phyloP scores from a whole-genome alignment of 441 rosid genomes.

The Arabidopsis lyrata region DNA sequence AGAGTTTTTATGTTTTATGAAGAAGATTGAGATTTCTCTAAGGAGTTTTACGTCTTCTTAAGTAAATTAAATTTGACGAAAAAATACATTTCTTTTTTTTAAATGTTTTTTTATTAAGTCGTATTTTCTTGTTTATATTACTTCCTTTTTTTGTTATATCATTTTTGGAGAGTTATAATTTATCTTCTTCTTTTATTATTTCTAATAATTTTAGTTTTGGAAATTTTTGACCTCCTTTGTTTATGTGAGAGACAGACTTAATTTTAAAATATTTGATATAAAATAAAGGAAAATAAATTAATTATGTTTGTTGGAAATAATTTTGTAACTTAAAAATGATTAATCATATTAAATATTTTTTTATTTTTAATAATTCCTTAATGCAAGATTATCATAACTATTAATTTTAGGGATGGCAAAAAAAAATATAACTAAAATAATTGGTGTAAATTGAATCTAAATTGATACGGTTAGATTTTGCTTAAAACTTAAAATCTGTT shows the following conservation, averaged over 20 bases:
- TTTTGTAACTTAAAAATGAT: background rate
- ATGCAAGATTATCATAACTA: background rate
- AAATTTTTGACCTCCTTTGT: background rate
- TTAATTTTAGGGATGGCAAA: background rate
- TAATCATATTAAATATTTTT: too few species aligned
- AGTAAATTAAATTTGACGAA: background rate
- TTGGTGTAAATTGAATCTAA: background rate
- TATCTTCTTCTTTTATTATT: background rate
- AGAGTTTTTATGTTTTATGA: constrained; percentile 18
- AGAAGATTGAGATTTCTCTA: constrained; percentile 27
- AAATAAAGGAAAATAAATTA: too few species aligned
- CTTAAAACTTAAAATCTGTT: background rate
- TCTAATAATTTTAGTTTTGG: background rate
- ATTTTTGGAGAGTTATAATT: background rate
- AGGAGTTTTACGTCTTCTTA: constrained; percentile 21
- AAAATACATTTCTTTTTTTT: too few species aligned
- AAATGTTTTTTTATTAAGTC: background rate
- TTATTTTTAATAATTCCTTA: too few species aligned
- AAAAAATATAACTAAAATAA: background rate
- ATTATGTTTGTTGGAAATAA: background rate
- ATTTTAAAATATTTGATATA: background rate
- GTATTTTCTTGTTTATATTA: background rate
- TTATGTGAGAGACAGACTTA: background rate
- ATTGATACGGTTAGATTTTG: background rate
- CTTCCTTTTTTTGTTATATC: background rate